These are phyloP conservation scores for Cystobasidiopsis lactophilus DNA, from an alignment of 768 basidiomycete genomes.

Conservation along the genomic window DNA sequence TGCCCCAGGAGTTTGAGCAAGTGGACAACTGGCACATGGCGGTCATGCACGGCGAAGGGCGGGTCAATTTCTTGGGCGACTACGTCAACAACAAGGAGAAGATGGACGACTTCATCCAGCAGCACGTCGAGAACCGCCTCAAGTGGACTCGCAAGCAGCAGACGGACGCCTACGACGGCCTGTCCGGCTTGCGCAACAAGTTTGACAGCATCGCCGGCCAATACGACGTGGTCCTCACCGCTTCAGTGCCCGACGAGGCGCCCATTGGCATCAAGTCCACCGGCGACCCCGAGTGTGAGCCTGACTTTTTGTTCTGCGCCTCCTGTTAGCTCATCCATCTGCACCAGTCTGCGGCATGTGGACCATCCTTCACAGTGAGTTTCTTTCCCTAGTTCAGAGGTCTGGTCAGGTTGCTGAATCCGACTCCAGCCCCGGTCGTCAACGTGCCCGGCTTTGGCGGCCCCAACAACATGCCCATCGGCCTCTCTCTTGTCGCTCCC, in stretches of 20 bases:
- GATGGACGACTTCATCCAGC: constrained; percentile 13
- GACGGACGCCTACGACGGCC: constrained; percentile 19
- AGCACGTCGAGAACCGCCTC: constrained; percentile 17
- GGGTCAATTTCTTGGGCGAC: constrained; percentile 20
- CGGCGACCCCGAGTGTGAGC: constrained; percentile 7
- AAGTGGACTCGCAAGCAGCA: constrained; percentile 12
- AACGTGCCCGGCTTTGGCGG: constrained; percentile 23
- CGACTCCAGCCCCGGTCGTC: constrained; percentile 9
- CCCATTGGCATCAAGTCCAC: constrained; percentile 16
- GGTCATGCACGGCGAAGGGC: constrained; percentile 16
- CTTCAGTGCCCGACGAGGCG: constrained; percentile 20
- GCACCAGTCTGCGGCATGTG: constrained; percentile 20
- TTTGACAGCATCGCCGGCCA: constrained; percentile 20
- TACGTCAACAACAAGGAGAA: constrained; percentile 12
- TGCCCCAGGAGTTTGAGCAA: constrained; percentile 19
- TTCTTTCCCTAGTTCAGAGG: not conserved
- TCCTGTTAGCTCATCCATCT: not conserved
- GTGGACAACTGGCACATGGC: not conserved
- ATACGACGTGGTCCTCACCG: constrained; percentile 22
- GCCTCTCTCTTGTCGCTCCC: constrained; percentile 21
- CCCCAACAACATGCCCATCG: constrained; percentile 20
- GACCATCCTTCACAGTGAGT: constrained; percentile 22
- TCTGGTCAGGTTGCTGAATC: not conserved
- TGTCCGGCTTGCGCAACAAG: constrained; percentile 18
- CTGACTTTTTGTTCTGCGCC: not conserved